Evolutionary conservation across 768 basidiomycete genomes (phyloP).

Genomic region (Crucibulum laeve): DNA sequence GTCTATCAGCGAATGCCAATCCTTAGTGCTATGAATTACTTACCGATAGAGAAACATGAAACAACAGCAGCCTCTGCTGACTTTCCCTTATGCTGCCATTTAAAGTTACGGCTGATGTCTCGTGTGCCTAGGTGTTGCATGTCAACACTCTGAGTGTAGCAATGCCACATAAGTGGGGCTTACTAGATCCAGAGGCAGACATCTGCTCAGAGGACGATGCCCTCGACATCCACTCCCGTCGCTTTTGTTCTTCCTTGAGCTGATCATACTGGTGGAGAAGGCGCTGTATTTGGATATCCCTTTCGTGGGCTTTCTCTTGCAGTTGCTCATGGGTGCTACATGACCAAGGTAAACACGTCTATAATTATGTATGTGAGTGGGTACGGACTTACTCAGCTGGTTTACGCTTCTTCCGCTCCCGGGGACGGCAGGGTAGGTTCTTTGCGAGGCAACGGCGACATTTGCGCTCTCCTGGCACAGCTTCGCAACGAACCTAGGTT

Average conservation of each 20-base stretch:
- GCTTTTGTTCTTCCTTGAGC: slow-evolving; percentile 31
- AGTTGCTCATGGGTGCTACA: slow-evolving; percentile 51
- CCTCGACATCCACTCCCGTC: slow-evolving; percentile 36
- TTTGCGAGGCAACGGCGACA: slow-evolving; percentile 48
- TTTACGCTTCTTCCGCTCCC: slow-evolving; percentile 53
- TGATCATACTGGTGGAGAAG: slow-evolving; percentile 42
- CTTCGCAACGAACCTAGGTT: slow-evolving; percentile 48
- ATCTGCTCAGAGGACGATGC: slow-evolving; percentile 9
- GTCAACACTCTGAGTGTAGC: too few relatives aligned
- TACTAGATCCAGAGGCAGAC: neutral
- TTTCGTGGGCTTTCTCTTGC: slow-evolving; percentile 37
- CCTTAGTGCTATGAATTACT: neutral
- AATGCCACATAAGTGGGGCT: too few relatives aligned
- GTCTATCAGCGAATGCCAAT: slow-evolving; percentile 1
- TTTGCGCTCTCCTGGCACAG: slow-evolving; percentile 34
- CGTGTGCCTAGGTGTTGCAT: too few relatives aligned
- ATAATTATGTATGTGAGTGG: neutral
- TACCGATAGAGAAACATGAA: slow-evolving; percentile 31
- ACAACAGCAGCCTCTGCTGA: slow-evolving; percentile 32
- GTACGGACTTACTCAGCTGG: slow-evolving; percentile 42
- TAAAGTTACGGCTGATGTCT: slow-evolving; percentile 9
- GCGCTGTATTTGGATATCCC: slow-evolving; percentile 40
- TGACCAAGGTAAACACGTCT: neutral
- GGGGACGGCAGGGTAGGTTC: slow-evolving; percentile 39
- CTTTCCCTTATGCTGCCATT: slow-evolving; percentile 21